Percentiles rank a stretch among this genome's conserved stretches.
These are phyloP conservation scores for Sugiyamaella xylanicola DNA, from an alignment of 1,139 yeast genomes.

Conservation along the genomic window DNA sequence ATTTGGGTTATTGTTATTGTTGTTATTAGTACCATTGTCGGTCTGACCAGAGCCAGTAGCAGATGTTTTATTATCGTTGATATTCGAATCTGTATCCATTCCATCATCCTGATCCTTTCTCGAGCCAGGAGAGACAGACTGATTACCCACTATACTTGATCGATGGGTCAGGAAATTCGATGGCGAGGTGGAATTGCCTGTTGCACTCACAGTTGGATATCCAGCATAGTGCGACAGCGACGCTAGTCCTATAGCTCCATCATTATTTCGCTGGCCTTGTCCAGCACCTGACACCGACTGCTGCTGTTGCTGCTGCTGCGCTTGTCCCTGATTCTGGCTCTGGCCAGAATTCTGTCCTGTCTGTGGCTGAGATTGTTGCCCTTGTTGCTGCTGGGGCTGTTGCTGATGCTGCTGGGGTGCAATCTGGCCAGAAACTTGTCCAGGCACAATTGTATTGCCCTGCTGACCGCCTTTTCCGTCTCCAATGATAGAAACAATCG, in stretches of 20 bases:
- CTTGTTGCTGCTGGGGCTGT: background rate
- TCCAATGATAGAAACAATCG: constrained; percentile 10
- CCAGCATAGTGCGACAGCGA: constrained; percentile 15
- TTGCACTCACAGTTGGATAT: constrained; percentile 12
- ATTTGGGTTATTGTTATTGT: background rate
- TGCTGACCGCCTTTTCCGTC: background rate
- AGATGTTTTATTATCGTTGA: background rate
- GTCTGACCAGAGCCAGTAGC: background rate
- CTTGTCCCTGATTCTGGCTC: background rate
- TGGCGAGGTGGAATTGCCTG: constrained; percentile 2
- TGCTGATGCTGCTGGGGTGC: background rate
- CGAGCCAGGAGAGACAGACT: constrained; percentile 9
- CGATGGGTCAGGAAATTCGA: constrained; percentile 3
- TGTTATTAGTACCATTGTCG: background rate
- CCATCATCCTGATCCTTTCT: constrained; percentile 8
- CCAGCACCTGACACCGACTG: background rate
- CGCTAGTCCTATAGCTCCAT: constrained; percentile 2
- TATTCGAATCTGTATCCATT: background rate
- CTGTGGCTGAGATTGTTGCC: background rate
- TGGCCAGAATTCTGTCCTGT: background rate
- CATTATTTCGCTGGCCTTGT: background rate
- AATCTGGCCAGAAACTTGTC: background rate
- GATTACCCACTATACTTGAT: constrained; percentile 11
- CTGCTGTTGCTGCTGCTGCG: constrained; percentile 1
- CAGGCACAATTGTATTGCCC: background rate